phyloP scores from a whole-genome alignment of 2,329 filamentous ascomycete species.

The Grosmannia serpens region DNA sequence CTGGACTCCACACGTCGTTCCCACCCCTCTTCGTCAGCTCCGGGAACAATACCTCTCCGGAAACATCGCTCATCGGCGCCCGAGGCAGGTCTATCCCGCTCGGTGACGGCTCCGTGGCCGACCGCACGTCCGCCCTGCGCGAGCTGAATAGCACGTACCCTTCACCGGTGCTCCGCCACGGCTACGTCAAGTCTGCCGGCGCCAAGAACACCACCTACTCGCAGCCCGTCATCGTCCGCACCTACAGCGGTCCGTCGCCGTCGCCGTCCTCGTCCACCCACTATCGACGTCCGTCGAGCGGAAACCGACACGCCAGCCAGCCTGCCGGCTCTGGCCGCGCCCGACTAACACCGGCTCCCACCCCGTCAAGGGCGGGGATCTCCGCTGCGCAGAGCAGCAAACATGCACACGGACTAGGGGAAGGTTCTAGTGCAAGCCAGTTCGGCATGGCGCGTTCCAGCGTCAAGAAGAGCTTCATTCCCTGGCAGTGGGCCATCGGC shows the following conservation, averaged over 20 bases:
- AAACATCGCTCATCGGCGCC: slow-evolving; percentile 39
- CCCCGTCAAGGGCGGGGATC: slow-evolving; percentile 3
- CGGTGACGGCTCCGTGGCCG: slow-evolving; percentile 42
- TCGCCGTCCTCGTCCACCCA: slow-evolving; percentile 12
- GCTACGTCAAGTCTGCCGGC: slow-evolving; percentile 43
- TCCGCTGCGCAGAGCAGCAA: slow-evolving; percentile 4
- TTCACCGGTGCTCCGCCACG: slow-evolving; percentile 32
- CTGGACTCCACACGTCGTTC: background rate
- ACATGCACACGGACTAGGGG: slow-evolving; percentile 6
- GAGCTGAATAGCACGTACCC: slow-evolving; percentile 48
- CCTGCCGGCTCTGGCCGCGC: slow-evolving; percentile 16
- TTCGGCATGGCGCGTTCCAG: slow-evolving; percentile 31
- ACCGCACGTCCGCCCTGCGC: slow-evolving; percentile 48
- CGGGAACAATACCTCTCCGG: slow-evolving; percentile 23
- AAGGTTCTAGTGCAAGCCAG: slow-evolving; percentile 6
- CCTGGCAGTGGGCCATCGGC: slow-evolving; percentile 19
- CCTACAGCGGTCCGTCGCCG: slow-evolving; percentile 40
- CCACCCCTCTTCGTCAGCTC: background rate
- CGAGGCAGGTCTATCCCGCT: slow-evolving; percentile 44
- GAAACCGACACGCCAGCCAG: slow-evolving; percentile 19
- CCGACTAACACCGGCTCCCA: slow-evolving; percentile 16
- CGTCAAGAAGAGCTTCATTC: slow-evolving; percentile 25
- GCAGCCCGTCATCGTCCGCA: slow-evolving; percentile 54
- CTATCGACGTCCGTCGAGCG: slow-evolving; percentile 17
- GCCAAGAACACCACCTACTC: slow-evolving; percentile 48